Conservation (phyloP, 805 yeast species). For the Blastobotrys chiropterorum region DNA sequence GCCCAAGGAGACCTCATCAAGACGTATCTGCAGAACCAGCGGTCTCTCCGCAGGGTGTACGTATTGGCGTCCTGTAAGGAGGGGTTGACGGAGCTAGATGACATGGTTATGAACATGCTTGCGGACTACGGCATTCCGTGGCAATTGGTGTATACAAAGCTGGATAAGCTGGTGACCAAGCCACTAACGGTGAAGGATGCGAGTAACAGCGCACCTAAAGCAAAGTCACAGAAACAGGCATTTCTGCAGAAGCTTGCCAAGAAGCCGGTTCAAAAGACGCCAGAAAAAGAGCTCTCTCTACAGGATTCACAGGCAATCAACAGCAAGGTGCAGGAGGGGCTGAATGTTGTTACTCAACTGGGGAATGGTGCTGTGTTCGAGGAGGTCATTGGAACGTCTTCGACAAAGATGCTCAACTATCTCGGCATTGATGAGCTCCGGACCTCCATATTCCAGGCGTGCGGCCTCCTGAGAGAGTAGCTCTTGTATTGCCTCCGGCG, state of each 20-base stretch:
- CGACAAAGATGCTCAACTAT: conserved; percentile 13
- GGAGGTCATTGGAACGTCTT: conserved; percentile 29
- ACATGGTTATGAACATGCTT: conserved; percentile 44
- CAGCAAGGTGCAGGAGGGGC: not conserved
- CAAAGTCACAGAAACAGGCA: conserved; percentile 8
- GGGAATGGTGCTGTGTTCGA: conserved; percentile 23
- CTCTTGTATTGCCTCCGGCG: not conserved
- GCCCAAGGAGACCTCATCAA: conserved; percentile 66
- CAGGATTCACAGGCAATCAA: conserved; percentile 9
- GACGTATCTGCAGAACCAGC: conserved; percentile 53
- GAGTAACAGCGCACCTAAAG: not conserved
- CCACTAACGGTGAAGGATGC: conserved; percentile 1
- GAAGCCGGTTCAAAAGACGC: conserved; percentile 3
- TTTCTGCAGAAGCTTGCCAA: conserved; percentile 8
- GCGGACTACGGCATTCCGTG: conserved; percentile 54
- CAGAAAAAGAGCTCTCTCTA: conserved; percentile 3
- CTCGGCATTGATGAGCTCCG: conserved; percentile 27
- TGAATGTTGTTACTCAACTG: conserved; percentile 2
- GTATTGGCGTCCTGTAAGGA: conserved; percentile 54
- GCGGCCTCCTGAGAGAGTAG: conserved; percentile 14
- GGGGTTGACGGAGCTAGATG: conserved; percentile 57
- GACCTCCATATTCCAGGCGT: conserved; percentile 18
- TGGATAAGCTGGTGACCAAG: conserved; percentile 46
- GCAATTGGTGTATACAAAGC: conserved; percentile 71
- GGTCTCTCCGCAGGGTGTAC: conserved; percentile 51